Evolutionary conservation across 2,329 filamentous ascomycete genomes (phyloP).

Genomic region (Hypoxylon sp.): DNA sequence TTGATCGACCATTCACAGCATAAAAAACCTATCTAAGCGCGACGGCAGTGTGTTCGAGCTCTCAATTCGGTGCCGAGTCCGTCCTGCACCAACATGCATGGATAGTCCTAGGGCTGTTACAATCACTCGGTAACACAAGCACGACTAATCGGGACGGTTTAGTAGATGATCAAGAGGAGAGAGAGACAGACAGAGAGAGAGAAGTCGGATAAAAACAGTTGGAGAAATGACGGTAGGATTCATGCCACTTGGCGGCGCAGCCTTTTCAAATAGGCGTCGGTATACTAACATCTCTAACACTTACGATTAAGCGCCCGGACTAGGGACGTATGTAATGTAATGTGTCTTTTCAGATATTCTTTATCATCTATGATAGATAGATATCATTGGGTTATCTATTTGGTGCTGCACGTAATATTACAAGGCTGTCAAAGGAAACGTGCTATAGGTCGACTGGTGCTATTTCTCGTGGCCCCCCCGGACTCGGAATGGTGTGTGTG

Average conservation of each 20-base stretch:
- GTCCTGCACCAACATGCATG: constrained; percentile 35
- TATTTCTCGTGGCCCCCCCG: constrained; percentile 44
- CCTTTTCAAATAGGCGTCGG: constrained; percentile 30
- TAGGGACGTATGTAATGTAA: constrained; percentile 12
- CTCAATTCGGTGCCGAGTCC: constrained; percentile 37
- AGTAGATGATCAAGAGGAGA: constrained; percentile 18
- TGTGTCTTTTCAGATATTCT: constrained; percentile 12
- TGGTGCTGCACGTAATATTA: constrained; percentile 38
- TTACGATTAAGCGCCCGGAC: constrained; percentile 42
- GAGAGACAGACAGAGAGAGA: not conserved
- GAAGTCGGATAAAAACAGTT: constrained; percentile 41
- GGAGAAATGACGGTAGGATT: constrained; percentile 37
- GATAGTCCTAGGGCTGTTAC: constrained; percentile 31
- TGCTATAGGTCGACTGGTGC: constrained; percentile 10
- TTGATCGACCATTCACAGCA: constrained; percentile 38
- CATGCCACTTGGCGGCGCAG: constrained; percentile 41
- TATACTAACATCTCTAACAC: constrained; percentile 18
- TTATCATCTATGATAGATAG: constrained; percentile 12
- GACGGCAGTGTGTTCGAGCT: constrained; percentile 21
- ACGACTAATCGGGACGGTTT: constrained; percentile 35
- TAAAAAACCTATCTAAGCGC: constrained; percentile 32
- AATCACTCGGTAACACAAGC: constrained; percentile 24
- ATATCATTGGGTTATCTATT: constrained; percentile 34
- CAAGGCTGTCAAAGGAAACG: constrained; percentile 31
- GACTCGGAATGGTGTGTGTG: constrained; percentile 40